A percentile compares a stretch with the other conserved stretches of the same genome.
These are phyloP conservation scores for Miscanthus sacchariflorus DNA, from an alignment of 202 grass and related monocot species.

Conservation along the genomic window DNA sequence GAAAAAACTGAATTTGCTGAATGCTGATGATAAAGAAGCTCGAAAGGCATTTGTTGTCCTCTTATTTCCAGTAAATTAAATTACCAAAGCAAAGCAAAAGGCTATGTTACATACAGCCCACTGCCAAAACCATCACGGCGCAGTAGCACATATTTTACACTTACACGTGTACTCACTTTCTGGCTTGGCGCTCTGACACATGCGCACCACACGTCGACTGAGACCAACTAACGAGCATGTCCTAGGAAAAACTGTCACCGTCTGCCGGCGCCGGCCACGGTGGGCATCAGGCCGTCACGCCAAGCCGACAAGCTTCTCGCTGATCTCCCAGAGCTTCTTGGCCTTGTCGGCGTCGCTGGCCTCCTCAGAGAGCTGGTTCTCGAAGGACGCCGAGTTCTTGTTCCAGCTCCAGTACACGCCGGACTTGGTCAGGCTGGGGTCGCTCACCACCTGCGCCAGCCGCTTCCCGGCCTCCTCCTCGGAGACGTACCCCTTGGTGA, in stretches of 20 bases:
- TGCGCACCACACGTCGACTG: background rate
- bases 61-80: background rate
- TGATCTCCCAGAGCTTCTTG: constrained; percentile 88
- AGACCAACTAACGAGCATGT: background rate
- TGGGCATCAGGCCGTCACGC: constrained; percentile 39
- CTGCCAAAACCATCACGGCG: constrained; percentile 15
- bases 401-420: constrained; percentile 99
- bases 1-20: background rate
- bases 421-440: constrained; percentile 92
- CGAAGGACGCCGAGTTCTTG: constrained; percentile 90
- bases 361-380: constrained; percentile 98
- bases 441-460: constrained; percentile 92
- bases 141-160: constrained; percentile 35
- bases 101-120: constrained; percentile 36
- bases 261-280: background rate
- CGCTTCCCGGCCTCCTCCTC: constrained; percentile 95
- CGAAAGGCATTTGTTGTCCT: background rate
- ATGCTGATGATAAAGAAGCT: background rate
- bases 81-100: background rate
- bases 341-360: constrained; percentile 89
- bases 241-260: constrained; percentile 38
- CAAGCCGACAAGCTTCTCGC: constrained; percentile 93
- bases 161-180: constrained; percentile 29
- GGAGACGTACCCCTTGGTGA: constrained; percentile 96
- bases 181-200: background rate